Evolutionary conservation across 495 filamentous ascomycete species (phyloP), one percentile per base, ranked within the genome.

Genomic region (Neurospora sp.): DNA sequence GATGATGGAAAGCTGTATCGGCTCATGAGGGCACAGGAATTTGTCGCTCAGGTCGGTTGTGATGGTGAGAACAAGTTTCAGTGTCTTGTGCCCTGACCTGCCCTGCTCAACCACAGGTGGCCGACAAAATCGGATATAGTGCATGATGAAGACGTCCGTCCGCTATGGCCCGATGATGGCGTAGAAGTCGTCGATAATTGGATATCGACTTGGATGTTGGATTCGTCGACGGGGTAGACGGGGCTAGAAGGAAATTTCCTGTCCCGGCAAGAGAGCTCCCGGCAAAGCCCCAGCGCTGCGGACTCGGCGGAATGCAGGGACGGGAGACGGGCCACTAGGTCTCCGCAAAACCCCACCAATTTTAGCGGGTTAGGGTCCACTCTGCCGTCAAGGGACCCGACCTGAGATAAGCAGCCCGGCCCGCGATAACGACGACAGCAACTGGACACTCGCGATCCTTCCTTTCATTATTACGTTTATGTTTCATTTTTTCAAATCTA

Each of bases 11-110:
- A 92, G 77, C 47, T 85, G 85, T 69, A 97, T 79, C 35, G 85
- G 84, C 42, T 87, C 80, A 76, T 90, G 86, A n/a, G 88, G 81
- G 27, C 85, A 84, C n/a, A 94, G 87, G 78, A 96, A 96, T 1
- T 87, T 85, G 80, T 99, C 95, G 3, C 95, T 94, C 8, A 99
- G 84, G 78, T 99, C 96, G 44, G 94, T 96, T 45, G 93, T 93
- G 79, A 99, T 89, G 69, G 93, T 94, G 71, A 98, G 83, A 70
- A 81, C 85, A 6, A 85, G 53, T 14, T 81, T 82, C 69, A 83
- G 78, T 35, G 71, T 41, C 68, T 82, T 82, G 39, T 80, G 79
- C 3, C 53, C 53, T 71, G 79, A 78, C 69, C 83, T 35, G 10
- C 73, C 72, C 22, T 74, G 74, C 69, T 81, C 83, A 71, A 87